Base-by-base conservation (phyloP, 352 stramenopile species). In the Labyrinthula sp. region DNA sequence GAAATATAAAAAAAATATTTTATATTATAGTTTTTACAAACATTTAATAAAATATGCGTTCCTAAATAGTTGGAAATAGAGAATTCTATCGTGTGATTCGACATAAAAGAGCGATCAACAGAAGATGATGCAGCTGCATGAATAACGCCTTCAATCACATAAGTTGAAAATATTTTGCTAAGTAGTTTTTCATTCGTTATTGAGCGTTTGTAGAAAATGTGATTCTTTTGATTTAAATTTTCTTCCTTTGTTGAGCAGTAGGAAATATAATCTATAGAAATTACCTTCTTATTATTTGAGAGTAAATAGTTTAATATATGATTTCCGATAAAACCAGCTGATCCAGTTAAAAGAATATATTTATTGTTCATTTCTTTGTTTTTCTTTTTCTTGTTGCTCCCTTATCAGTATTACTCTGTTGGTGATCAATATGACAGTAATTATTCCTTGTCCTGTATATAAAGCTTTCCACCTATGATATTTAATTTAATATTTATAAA, bases 81-180 rank as follows among this genome's bases (percentile, higher is more conserved):
- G 59, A 98, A 98, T 45, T 75, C 70, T 59, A 96, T 85, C 22
- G 82, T 94, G 60, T 98, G 95, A n/a, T n/a, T n/a, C n/a, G n/a
- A n/a, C 9, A 86, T 85, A 60, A 97, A 97, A 10, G 82, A 95
- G 59, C 95, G 92, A 64, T 98, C 89, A 24, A 93, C 79, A 54
- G 92, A 80, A 8, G 15, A 57, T 63, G 96, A 83, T 4, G 89
- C 89, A 2, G 89, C 87, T 68, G 96, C 95, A 67, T 98, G 88
- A 58, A 98, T 63, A 41, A 97, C 81, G 24, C 84, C 95, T 58
- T 97, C 86, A 47, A 98, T 94, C 10, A 76, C 63, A 60, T 97
- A 77, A 12, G 75, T 78, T 37, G 75, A 66, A 21, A 98, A 64
- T 21, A 95, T 70, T 58, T 93, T 93, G 20, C 64, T 76, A 7